Evolutionary conservation across 2,329 filamentous ascomycete genomes (phyloP).

Genomic region (Xylariaceae sp.): DNA sequence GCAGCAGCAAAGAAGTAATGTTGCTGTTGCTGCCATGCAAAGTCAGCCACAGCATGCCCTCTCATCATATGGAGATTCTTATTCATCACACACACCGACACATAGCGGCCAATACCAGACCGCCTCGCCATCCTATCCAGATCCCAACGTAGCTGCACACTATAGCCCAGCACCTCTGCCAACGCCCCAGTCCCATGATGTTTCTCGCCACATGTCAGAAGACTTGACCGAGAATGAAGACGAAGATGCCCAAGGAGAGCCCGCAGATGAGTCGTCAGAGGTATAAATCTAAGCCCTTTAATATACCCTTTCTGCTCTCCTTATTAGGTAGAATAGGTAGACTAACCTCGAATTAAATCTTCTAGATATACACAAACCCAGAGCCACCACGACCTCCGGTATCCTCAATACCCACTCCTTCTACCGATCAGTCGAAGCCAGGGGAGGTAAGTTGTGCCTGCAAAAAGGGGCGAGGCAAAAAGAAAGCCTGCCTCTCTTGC

Average conservation of each 20-base stretch:
- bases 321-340: background rate
- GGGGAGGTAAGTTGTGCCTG: conserved; percentile 42
- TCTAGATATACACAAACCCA: conserved; percentile 38
- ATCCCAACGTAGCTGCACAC: conserved; percentile 38
- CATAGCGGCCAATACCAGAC: conserved; percentile 39
- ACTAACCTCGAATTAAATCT: conserved; percentile 15
- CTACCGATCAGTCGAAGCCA: conserved; percentile 36
- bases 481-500: conserved; percentile 43
- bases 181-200: conserved; percentile 38
- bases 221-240: conserved; percentile 37
- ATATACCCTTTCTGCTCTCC: background rate
- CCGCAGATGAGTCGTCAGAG: conserved; percentile 42
- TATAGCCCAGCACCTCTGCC: conserved; percentile 41
- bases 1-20: conserved; percentile 28
- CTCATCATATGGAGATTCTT: conserved; percentile 40
- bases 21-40: conserved; percentile 19
- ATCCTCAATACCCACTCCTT: conserved; percentile 37
- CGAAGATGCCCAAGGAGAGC: conserved; percentile 44
- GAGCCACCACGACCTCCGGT: conserved; percentile 33
- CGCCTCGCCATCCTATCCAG: conserved; percentile 38
- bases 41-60: conserved; percentile 33
- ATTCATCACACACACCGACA: conserved; percentile 37
- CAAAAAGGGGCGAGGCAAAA: conserved; percentile 45
- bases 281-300: conserved; percentile 28
- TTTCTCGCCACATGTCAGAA: conserved; percentile 36